Base-by-base conservation (phyloP, 192 early-diverging fungal species). In the Haplosporangium gracile region DNA sequence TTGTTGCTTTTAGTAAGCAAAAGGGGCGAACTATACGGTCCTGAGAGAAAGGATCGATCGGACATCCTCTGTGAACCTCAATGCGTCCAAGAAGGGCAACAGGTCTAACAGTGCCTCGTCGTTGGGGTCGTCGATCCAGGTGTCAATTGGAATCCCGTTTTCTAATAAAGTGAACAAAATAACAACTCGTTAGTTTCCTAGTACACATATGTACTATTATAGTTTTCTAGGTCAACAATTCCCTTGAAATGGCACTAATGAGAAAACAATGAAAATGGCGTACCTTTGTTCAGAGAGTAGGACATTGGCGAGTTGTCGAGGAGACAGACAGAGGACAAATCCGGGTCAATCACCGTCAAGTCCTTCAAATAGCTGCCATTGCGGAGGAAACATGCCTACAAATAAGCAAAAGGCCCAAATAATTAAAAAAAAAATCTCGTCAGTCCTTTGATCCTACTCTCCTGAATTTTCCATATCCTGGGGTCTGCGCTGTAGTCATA, bases 101-200 rank as follows among this genome's bases (percentile, higher is more conserved):
- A 98, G 88, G 79, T 98, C 96, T 76, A 98, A 90, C 45, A 98
- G 86, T 8, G 93, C 94, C 80, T 97, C 95, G 76, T 98, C 97
- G 40, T 92, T 90, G 63, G 92, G 88, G 80, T 96, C 94, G 79
- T 83, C 90, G 47, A 96, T 94, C 97, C 97, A 98, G n/a, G 90
- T 93, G 76, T 95, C 92, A 55, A 97, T 96, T 40, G 97, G 96
- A 72, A 98, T 96, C 32, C 95, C 96, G 82, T 98, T 98, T 60
- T 97, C 97, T 96, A 68, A 40, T 32, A 24, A 32, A 47, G 32
- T 70, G 39, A n/a, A 38, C 18, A 72, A 39, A 76, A 65, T 18
- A 77, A 53, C 10, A 40, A 55, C 0, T 22, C 0, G 49, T 51
- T 51, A 16, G 49, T 51, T 51, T 51, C 18, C 16, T 13, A 65